Conservation (phyloP, 2,329 filamentous ascomycete genomes). For the Cercospora zeae-maydis region DNA sequence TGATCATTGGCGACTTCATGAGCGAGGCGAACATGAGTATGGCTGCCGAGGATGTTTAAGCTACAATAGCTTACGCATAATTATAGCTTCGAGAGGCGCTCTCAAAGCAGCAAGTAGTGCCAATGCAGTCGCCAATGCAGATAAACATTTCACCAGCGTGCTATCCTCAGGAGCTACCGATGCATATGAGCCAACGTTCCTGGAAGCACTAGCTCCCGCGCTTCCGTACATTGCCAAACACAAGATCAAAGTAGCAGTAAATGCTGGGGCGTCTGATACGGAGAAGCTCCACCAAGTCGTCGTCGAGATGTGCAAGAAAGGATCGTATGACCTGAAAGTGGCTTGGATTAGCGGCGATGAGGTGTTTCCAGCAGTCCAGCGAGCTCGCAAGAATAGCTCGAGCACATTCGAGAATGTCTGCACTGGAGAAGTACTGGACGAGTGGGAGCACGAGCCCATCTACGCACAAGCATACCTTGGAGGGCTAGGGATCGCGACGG, state of each 20-base stretch:
- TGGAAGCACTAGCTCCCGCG: slow-evolving; percentile 48
- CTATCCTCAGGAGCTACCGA: slow-evolving; percentile 29
- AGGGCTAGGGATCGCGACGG: slow-evolving; percentile 43
- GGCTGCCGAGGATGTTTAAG: slow-evolving; percentile 22
- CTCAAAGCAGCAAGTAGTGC: slow-evolving; percentile 41
- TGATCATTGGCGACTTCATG: slow-evolving; percentile 55
- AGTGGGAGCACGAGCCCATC: slow-evolving; percentile 35
- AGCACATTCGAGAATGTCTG: slow-evolving; percentile 36
- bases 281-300: slow-evolving; percentile 49
- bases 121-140: not conserved
- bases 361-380: slow-evolving; percentile 36
- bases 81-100: slow-evolving; percentile 42
- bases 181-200: slow-evolving; percentile 52
- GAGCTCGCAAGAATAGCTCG: slow-evolving; percentile 39
- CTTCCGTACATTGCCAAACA: slow-evolving; percentile 47
- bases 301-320: slow-evolving; percentile 34
- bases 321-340: slow-evolving; percentile 44
- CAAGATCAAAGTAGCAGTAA: slow-evolving; percentile 54
- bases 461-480: slow-evolving; percentile 44
- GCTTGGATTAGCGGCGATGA: slow-evolving; percentile 49
- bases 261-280: slow-evolving; percentile 57
- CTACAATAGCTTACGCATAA: not conserved
- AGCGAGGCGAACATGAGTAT: slow-evolving; percentile 34
- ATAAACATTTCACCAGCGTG: not conserved
- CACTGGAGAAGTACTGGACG: slow-evolving; percentile 39